Conservation (phyloP, 192 early-diverging fungal genomes). For the Backusella mclennaniae region DNA sequence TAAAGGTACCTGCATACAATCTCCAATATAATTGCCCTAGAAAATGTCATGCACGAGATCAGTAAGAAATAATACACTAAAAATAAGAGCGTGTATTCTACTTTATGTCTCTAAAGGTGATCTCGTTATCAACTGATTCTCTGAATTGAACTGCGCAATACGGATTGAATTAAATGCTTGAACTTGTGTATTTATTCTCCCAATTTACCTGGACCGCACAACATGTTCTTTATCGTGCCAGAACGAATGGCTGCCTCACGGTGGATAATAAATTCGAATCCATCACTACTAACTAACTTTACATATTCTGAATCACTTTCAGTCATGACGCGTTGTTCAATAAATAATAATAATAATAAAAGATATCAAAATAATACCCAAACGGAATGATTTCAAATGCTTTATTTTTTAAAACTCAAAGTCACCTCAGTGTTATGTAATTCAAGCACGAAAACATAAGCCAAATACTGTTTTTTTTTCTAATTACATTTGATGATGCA, state of each 20-base stretch:
- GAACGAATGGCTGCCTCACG: conserved; percentile 86
- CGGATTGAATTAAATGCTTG: neutral
- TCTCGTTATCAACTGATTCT: conserved; percentile 85
- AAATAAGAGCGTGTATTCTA: conserved; percentile 28
- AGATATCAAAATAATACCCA: neutral
- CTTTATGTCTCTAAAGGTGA: conserved; percentile 92
- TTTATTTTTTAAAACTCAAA: too few relatives aligned
- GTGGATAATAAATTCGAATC: conserved; percentile 87
- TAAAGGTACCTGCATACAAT: conserved; percentile 93
- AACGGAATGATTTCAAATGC: too few relatives aligned
- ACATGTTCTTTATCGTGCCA: conserved; percentile 94
- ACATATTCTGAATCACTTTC: conserved; percentile 47
- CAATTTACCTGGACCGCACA: conserved; percentile 72
- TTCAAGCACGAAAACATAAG: too few relatives aligned
- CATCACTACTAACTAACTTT: conserved; percentile 86
- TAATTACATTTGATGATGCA: too few relatives aligned
- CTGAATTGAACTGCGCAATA: conserved; percentile 74
- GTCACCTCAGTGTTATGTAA: too few relatives aligned
- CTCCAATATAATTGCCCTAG: conserved; percentile 86
- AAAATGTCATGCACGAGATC: neutral
- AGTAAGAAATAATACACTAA: neutral
- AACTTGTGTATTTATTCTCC: neutral
- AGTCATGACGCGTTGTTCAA: conserved; percentile 1
- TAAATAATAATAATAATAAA: neutral
- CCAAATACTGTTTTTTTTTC: too few relatives aligned